Evolutionary conservation across 768 basidiomycete genomes (phyloP).

Genomic region (Auricularia auricula-judae): DNA sequence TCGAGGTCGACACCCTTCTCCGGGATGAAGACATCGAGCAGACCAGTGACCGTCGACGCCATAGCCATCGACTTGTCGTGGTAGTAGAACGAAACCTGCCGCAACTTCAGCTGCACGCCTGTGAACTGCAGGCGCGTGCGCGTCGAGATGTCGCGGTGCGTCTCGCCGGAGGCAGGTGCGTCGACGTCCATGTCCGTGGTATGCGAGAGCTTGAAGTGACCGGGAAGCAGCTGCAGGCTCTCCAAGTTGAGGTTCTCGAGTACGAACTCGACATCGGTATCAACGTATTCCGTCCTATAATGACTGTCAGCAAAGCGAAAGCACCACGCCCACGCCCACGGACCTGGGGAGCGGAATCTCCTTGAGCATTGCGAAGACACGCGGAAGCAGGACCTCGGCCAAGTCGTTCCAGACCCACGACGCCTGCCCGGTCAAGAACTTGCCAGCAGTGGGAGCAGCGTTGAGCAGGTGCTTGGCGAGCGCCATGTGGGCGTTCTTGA

Average conservation of each 20-base stretch:
- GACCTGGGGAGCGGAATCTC: conserved; percentile 63
- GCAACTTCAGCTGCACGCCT: conserved; percentile 50
- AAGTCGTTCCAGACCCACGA: conserved; percentile 77
- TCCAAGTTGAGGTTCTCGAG: conserved; percentile 67
- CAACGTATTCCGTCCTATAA: conserved; percentile 58
- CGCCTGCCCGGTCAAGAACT: conserved; percentile 43
- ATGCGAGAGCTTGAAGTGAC: conserved; percentile 61
- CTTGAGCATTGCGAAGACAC: conserved; percentile 37
- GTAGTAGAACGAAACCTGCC: conserved; percentile 67
- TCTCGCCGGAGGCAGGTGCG: conserved; percentile 24
- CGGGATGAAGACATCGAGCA: conserved; percentile 51
- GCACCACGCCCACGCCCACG: conserved; percentile 3
- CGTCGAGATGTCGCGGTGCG: conserved; percentile 44
- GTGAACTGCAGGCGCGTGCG: conserved; percentile 56
- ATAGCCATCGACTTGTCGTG: conserved; percentile 39
- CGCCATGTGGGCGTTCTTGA: conserved; percentile 36
- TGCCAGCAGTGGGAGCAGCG: conserved; percentile 25
- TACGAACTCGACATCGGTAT: conserved; percentile 57
- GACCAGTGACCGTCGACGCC: conserved; percentile 44
- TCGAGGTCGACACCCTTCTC: conserved; percentile 60
- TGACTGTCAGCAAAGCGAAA: not conserved
- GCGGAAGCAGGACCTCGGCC: conserved; percentile 69
- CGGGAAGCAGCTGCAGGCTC: conserved; percentile 53
- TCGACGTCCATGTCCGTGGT: conserved; percentile 45
- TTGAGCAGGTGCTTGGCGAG: conserved; percentile 39